These are phyloP conservation scores for Vicia faba DNA, from an alignment of 306 rosid genomes.

Conservation along the genomic window DNA sequence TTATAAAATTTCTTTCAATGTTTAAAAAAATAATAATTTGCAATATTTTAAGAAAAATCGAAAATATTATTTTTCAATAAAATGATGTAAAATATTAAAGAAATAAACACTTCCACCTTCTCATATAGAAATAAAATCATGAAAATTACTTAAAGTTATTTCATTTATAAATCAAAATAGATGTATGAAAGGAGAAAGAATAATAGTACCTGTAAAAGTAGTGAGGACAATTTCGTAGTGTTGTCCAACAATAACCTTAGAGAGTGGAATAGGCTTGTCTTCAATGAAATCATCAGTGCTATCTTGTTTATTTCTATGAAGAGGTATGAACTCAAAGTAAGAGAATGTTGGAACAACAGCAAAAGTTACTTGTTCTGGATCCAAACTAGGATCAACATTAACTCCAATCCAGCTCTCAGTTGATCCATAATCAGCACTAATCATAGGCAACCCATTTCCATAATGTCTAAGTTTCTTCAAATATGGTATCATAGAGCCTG, in stretches of 20 bases:
- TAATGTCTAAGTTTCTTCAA: constrained; percentile 75
- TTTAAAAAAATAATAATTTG: too few relatives aligned
- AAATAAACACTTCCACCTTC: too few relatives aligned
- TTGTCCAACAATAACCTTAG: constrained; percentile 73
- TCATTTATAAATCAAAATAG: too few relatives aligned
- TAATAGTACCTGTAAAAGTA: constrained; percentile 76
- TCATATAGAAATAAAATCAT: too few relatives aligned
- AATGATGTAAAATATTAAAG: too few relatives aligned
- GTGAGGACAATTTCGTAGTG: constrained; percentile 88
- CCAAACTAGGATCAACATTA: constrained; percentile 72
- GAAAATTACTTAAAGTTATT: too few relatives aligned
- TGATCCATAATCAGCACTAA: constrained; percentile 93
- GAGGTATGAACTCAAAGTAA: constrained; percentile 92
- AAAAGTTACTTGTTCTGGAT: constrained; percentile 77
- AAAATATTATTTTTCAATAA: too few relatives aligned
- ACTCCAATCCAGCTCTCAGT: constrained; percentile 99
- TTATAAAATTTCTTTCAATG: too few relatives aligned
- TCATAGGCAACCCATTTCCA: constrained; percentile 71
- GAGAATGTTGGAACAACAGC: constrained; percentile 86
- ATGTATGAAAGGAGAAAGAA: not conserved
- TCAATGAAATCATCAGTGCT: constrained; percentile 64
- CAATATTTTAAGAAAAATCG: too few relatives aligned
- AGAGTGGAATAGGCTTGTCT: constrained; percentile 76
- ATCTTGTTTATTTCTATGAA: constrained; percentile 49
- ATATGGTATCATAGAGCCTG: constrained; percentile 91